A percentile compares a stretch with the other conserved stretches of the same genome.
These are phyloP conservation scores for Hymenoscyphus infarciens DNA, from an alignment of 2,329 filamentous ascomycete genomes.

Conservation along the genomic window DNA sequence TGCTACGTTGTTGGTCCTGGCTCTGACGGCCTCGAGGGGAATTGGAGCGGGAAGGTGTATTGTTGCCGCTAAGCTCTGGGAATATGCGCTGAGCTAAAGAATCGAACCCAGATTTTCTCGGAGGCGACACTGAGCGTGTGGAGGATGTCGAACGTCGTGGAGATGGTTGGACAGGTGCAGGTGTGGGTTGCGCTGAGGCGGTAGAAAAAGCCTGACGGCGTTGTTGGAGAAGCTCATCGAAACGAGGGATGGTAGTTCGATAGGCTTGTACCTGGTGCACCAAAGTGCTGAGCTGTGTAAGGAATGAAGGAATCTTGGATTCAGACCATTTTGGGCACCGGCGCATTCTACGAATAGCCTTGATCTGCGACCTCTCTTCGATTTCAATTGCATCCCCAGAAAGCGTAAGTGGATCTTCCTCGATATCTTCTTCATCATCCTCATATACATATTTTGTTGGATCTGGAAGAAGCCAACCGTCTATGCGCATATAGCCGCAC, in stretches of 20 bases:
- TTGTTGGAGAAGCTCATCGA: slow-evolving; percentile 67
- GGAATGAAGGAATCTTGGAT: slow-evolving; percentile 50
- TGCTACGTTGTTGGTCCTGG: slow-evolving; percentile 23
- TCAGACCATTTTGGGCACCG: slow-evolving; percentile 51
- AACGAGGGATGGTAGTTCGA: slow-evolving; percentile 63
- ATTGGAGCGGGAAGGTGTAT: slow-evolving; percentile 31
- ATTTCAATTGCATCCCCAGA: slow-evolving; percentile 32
- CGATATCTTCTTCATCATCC: slow-evolving; percentile 42
- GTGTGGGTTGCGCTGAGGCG: slow-evolving; percentile 40
- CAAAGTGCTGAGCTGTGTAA: slow-evolving; percentile 56
- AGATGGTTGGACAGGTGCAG: slow-evolving; percentile 30
- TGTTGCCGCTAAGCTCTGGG: slow-evolving; percentile 41
- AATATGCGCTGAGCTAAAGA: slow-evolving; percentile 61
- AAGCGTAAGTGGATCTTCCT: slow-evolving; percentile 36
- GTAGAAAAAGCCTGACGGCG: slow-evolving; percentile 62
- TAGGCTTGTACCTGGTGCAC: slow-evolving; percentile 61
- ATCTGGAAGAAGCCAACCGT: slow-evolving; percentile 84
- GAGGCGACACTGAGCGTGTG: slow-evolving; percentile 48
- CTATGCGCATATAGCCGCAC: slow-evolving; percentile 79
- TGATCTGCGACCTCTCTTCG: slow-evolving; percentile 44
- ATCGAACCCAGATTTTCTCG: slow-evolving; percentile 53
- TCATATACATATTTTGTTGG: slow-evolving; percentile 61
- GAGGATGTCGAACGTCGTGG: slow-evolving; percentile 45
- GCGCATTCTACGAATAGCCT: slow-evolving; percentile 49
- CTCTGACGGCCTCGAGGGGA: slow-evolving; percentile 33